phyloP scores from a whole-genome alignment of 1,139 yeast genomes.

The Lizanozyma gosingica region DNA sequence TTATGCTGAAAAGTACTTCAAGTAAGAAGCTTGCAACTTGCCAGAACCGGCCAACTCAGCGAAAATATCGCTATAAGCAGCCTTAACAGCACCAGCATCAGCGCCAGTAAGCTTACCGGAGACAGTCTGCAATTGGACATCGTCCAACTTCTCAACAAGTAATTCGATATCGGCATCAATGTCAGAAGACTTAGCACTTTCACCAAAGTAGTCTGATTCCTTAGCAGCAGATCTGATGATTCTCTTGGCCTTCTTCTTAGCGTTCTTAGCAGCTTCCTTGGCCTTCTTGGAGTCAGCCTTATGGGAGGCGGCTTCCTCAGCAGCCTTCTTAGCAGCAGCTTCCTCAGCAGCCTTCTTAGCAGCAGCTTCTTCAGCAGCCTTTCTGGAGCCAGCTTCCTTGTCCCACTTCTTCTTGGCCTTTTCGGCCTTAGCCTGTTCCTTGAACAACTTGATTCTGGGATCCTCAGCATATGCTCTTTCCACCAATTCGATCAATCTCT shows the following conservation, averaged over 20 bases:
- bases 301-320: slow-evolving; percentile 60
- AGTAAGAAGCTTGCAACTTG: slow-evolving; percentile 20
- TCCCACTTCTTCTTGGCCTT: slow-evolving; percentile 97
- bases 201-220: slow-evolving; percentile 81
- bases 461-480: slow-evolving; percentile 85
- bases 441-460: slow-evolving; percentile 90
- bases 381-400: slow-evolving; percentile 93
- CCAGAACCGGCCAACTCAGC: slow-evolving; percentile 29
- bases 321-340: slow-evolving; percentile 60
- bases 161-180: slow-evolving; percentile 76
- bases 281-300: slow-evolving; percentile 77
- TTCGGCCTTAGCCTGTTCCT: slow-evolving; percentile 90
- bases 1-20: slow-evolving; percentile 25
- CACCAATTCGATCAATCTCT: slow-evolving; percentile 77
- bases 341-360: slow-evolving; percentile 83
- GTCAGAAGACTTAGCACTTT: slow-evolving; percentile 52
- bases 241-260: slow-evolving; percentile 98
- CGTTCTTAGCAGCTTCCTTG: slow-evolving; percentile 94
- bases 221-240: slow-evolving; percentile 74
- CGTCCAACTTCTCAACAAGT: slow-evolving; percentile 73
- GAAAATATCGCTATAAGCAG: slow-evolving; percentile 40
- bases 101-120: slow-evolving; percentile 53
- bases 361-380: slow-evolving; percentile 84
- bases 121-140: slow-evolving; percentile 59
- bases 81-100: slow-evolving; percentile 44